Conservation (phyloP, 176 grass and related monocot genomes). For the Stipa capillata region DNA sequence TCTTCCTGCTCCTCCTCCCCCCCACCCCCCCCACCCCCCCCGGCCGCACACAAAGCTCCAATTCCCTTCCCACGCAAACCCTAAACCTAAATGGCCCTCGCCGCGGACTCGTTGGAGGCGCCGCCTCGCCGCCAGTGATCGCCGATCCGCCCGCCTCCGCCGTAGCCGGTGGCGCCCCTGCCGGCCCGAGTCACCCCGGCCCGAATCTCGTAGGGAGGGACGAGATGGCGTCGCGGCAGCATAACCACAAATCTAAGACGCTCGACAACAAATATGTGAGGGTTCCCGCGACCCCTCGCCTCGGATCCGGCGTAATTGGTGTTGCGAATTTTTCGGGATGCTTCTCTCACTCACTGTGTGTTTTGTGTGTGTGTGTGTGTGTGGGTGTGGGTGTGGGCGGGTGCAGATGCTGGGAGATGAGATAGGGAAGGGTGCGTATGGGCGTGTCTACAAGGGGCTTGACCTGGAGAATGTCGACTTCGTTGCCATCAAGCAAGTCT, state of each 20-base stretch:
- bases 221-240: slow-evolving; percentile 64
- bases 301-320: slow-evolving; percentile 27
- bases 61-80: slow-evolving; percentile 43
- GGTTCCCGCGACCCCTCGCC: background rate
- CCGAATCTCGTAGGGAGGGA: slow-evolving; percentile 8
- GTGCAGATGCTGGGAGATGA: slow-evolving; percentile 95
- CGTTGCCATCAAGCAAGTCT: slow-evolving; percentile 99
- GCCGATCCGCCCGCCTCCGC: background rate
- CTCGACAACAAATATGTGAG: slow-evolving; percentile 98
- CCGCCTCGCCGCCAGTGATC: background rate
- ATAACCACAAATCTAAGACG: slow-evolving; percentile 86
- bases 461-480: slow-evolving; percentile 98
- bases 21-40: too few relatives aligned
- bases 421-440: slow-evolving; percentile 96
- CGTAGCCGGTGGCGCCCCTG: background rate
- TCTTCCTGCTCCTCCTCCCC: slow-evolving; percentile 26
- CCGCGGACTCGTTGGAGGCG: background rate
- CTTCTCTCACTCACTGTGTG: slow-evolving; percentile 15
- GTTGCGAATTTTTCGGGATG: slow-evolving; percentile 1
- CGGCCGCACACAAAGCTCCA: background rate
- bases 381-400: background rate
- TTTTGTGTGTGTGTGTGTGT: too few relatives aligned
- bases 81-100: slow-evolving; percentile 28
- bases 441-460: slow-evolving; percentile 93
- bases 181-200: background rate